Percentiles rank a stretch among this genome's conserved stretches.
These are phyloP conservation scores for Syncephalastrum monosporum DNA, from an alignment of 371 early-diverging fungal species.

Conservation along the genomic window DNA sequence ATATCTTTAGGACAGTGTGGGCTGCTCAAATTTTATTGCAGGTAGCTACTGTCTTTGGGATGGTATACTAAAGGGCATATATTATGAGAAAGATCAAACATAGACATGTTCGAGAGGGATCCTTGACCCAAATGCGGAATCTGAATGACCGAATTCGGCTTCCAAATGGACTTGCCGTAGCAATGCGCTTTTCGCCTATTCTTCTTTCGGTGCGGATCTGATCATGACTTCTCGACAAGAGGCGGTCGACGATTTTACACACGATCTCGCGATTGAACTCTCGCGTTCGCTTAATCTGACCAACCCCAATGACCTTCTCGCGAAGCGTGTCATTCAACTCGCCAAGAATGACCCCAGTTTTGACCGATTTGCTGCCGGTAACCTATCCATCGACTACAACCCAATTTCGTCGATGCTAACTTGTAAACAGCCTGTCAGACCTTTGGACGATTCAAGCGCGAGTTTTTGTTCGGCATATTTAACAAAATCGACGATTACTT, in stretches of 20 bases:
- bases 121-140: too few relatives aligned
- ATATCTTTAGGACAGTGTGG: too few relatives aligned
- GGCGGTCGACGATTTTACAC: constrained; percentile 39
- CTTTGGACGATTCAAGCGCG: constrained; percentile 58
- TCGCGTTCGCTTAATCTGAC: constrained; percentile 59
- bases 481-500: constrained; percentile 39
- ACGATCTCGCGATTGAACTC: constrained; percentile 58
- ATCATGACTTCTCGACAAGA: constrained; percentile 31
- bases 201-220: too few relatives aligned
- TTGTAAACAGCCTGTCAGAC: constrained; percentile 50
- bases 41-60: too few relatives aligned
- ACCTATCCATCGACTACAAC: constrained; percentile 4
- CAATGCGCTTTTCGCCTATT: too few relatives aligned
- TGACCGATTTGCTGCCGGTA: constrained; percentile 53
- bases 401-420: not conserved
- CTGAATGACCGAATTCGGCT: too few relatives aligned
- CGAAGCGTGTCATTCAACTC: constrained; percentile 59
- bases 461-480: constrained; percentile 53
- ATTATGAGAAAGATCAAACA: too few relatives aligned
- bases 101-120: too few relatives aligned
- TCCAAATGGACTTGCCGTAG: too few relatives aligned
- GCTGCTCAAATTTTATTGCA: too few relatives aligned
- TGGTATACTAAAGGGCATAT: too few relatives aligned
- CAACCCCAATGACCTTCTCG: constrained; percentile 60
- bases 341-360: constrained; percentile 53